Evolutionary conservation across 495 filamentous ascomycete species (phyloP), one percentile per base, ranked within the genome.

Genomic region (Penicillium mononematosum): DNA sequence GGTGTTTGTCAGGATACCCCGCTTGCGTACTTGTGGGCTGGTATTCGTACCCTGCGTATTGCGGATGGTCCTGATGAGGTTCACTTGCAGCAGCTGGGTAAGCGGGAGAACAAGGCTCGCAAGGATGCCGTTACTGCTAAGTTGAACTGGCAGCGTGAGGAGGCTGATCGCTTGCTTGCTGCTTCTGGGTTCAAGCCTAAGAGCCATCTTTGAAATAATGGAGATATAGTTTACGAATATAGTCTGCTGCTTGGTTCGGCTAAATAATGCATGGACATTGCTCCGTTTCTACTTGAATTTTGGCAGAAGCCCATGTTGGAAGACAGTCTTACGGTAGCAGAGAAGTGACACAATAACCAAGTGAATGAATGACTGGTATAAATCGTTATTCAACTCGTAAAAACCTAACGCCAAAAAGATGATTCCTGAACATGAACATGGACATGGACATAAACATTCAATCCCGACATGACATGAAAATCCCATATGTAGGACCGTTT

Each of bases 31-130:
- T 83, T 92, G 84, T 96, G 92, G 92, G 89, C 92, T 22, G 72
- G 83, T 50, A 88, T 90, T 62, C 79, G 92, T 31, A 96, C 92
- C 2, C 68, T 96, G 61, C 79, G 90, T 52, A 83, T 96, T 65
- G 92, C 90, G 4, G 92, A 96, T 74, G 92, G 92, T 6, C 92
- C 92, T 0, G 92, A 96, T 73, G 92, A 96, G 81, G 91, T 95
- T 39, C 92, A 96, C 73, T 71, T 96, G 70, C 88, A 95, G 75
- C 92, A 96, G 70, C 78, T 96, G 74, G 92, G 91, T 11, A 82
- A 83, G 63, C 85, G 90, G 49, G 92, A 97, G 80, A 95, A 92
- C 67, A 86, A 82, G 74, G 71, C 81, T 41, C 80, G 83, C 39
- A 78, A 78, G 71, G 85, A 77, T 47, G 75, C 81, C 42, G 78